phyloP scores from a whole-genome alignment of 352 stramenopile species.

The Globisporangium camurandrum region DNA sequence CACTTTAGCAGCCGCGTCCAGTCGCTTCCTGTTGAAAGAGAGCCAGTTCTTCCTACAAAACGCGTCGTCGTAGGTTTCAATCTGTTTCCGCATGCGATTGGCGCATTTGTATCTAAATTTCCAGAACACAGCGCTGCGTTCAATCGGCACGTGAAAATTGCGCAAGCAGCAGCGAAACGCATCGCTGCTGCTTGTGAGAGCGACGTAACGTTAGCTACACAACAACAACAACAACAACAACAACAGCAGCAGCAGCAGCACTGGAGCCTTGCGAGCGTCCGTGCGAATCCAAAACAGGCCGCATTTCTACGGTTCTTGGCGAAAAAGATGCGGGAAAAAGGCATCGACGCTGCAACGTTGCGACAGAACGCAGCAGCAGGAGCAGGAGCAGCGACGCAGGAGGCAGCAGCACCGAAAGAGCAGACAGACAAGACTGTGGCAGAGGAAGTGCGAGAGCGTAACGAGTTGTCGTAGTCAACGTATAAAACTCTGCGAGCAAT shows the following conservation, averaged over 20 bases:
- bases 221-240: conserved; percentile 3
- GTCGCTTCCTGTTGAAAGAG: conserved; percentile 15
- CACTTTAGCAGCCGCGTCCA: conserved; percentile 63
- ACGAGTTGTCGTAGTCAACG: no score
- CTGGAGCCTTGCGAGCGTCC: conserved; percentile 50
- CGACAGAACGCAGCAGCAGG: neutral
- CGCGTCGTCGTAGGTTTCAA: conserved; percentile 77
- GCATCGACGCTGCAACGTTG: conserved; percentile 4
- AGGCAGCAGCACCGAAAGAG: no score
- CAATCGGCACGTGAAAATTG: conserved; percentile 70
- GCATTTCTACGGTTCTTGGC: conserved; percentile 57
- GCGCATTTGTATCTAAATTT: conserved; percentile 46
- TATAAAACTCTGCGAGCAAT: no score
- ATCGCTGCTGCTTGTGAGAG: conserved; percentile 13
- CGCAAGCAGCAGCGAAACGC: conserved; percentile 45
- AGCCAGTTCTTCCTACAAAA: conserved; percentile 19
- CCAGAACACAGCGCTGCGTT: conserved; percentile 62
- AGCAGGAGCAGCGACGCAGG: no score
- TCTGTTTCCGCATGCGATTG: conserved; percentile 59
- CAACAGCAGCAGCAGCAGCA: conserved; percentile 6
- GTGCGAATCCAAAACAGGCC: conserved; percentile 51
- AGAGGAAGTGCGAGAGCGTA: no score
- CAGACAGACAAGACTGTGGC: no score
- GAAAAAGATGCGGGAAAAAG: conserved; percentile 48
- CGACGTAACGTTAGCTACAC: neutral